These are phyloP conservation scores for Tetrastigma voinierianum DNA, from an alignment of 164 flowering plant genomes.

Conservation along the genomic window DNA sequence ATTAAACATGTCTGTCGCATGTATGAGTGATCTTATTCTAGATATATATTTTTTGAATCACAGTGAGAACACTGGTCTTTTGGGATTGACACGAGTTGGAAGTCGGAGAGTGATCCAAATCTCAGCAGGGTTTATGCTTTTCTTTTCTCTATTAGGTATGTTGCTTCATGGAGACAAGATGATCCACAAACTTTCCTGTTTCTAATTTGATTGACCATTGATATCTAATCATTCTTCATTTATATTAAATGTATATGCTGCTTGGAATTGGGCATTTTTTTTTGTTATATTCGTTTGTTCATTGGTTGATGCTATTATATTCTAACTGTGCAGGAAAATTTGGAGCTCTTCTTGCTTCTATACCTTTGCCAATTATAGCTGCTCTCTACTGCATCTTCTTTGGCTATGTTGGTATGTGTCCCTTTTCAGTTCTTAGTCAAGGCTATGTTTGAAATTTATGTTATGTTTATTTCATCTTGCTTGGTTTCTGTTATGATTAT, in stretches of 20 bases:
- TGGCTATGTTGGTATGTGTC: conserved; percentile 55
- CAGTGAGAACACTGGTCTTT: conserved; percentile 66
- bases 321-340: conserved; percentile 51
- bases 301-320: not conserved
- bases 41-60: not conserved
- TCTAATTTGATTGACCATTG: not conserved
- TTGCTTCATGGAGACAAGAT: not conserved
- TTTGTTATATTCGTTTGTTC: not conserved
- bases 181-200: not conserved
- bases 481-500: not conserved
- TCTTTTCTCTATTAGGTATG: conserved; percentile 69
- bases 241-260: too few species aligned
- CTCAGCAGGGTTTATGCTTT: conserved; percentile 69
- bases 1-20: not conserved
- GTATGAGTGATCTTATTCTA: not conserved
- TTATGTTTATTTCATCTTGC: not conserved
- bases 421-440: not conserved
- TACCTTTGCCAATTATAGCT: conserved; percentile 64
- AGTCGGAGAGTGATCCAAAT: conserved; percentile 66
- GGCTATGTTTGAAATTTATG: not conserved
- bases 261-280: not conserved
- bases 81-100: conserved; percentile 63
- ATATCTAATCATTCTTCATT: not conserved
- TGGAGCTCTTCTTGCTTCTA: conserved; percentile 68
- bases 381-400: conserved; percentile 68